phyloP scores from a whole-genome alignment of 2,329 filamentous ascomycete species.

The Fusarium marasasianum region DNA sequence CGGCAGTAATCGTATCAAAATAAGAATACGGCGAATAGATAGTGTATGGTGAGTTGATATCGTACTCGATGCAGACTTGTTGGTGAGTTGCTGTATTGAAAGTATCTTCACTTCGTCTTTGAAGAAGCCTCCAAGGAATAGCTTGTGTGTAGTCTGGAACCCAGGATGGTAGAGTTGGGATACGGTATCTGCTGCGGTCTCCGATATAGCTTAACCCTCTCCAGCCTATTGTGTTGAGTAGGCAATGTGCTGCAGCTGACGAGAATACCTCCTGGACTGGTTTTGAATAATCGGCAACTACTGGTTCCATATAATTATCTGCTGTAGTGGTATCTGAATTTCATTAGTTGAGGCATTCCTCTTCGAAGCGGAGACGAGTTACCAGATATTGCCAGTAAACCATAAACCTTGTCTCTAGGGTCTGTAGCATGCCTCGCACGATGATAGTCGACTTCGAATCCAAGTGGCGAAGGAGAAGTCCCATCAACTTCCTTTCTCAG shows the following conservation, averaged over 20 bases:
- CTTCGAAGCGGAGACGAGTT: accelerated
- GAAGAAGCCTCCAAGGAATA: neutral
- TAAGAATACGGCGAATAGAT: neutral
- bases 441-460: neutral
- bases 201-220: neutral
- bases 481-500: neutral
- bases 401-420: neutral
- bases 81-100: neutral
- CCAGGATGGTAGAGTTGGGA: neutral
- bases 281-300: neutral
- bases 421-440: neutral
- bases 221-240: neutral
- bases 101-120: neutral
- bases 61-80: neutral
- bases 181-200: neutral
- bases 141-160: neutral
- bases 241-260: neutral
- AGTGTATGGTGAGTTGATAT: neutral
- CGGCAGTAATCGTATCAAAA: neutral
- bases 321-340: neutral
- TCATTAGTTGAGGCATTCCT: neutral
- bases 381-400: neutral
- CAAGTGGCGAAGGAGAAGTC: neutral
- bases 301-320: neutral
- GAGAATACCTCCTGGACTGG: neutral